These are phyloP conservation scores for Globisporangium solare DNA, from an alignment of 352 stramenopile species.

Conservation along the genomic window DNA sequence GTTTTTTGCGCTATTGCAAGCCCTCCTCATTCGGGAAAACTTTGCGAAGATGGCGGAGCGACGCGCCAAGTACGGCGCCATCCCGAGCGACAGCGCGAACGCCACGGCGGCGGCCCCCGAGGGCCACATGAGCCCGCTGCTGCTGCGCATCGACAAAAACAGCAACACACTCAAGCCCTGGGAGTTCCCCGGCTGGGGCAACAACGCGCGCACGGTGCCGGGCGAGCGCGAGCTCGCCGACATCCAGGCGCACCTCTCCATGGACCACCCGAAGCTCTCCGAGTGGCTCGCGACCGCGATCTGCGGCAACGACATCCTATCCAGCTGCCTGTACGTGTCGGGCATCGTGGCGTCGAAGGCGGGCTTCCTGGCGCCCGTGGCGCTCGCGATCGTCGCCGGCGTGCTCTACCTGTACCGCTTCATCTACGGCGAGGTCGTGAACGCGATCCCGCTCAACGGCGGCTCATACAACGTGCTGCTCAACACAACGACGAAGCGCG, in stretches of 20 bases:
- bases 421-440: slow-evolving; percentile 94
- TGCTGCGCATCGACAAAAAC: slow-evolving; percentile 70
- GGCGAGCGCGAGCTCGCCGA: slow-evolving; percentile 63
- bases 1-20: no score
- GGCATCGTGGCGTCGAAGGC: slow-evolving; percentile 82
- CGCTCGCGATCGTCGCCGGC: slow-evolving; percentile 85
- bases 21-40: slow-evolving; percentile 9
- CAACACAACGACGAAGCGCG: slow-evolving; percentile 93
- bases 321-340: slow-evolving; percentile 90
- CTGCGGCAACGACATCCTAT: slow-evolving; percentile 95
- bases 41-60: slow-evolving; percentile 28
- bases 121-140: slow-evolving; percentile 58
- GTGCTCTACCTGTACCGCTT: slow-evolving; percentile 89
- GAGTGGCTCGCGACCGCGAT: slow-evolving; percentile 94
- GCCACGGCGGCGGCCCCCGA: slow-evolving; percentile 22
- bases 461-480: slow-evolving; percentile 95
- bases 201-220: slow-evolving; percentile 51
- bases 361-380: slow-evolving; percentile 88
- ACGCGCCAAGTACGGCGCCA: slow-evolving; percentile 50
- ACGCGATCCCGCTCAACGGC: slow-evolving; percentile 93
- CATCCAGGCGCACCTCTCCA: slow-evolving; percentile 71
- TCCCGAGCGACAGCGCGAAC: slow-evolving; percentile 32
- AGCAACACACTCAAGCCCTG: slow-evolving; percentile 71
- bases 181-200: slow-evolving; percentile 85
- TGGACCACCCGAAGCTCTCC: slow-evolving; percentile 81